Evolutionary conservation across 1,284 basidiomycete species (phyloP).

Genomic region (Cerioporus squamosus): DNA sequence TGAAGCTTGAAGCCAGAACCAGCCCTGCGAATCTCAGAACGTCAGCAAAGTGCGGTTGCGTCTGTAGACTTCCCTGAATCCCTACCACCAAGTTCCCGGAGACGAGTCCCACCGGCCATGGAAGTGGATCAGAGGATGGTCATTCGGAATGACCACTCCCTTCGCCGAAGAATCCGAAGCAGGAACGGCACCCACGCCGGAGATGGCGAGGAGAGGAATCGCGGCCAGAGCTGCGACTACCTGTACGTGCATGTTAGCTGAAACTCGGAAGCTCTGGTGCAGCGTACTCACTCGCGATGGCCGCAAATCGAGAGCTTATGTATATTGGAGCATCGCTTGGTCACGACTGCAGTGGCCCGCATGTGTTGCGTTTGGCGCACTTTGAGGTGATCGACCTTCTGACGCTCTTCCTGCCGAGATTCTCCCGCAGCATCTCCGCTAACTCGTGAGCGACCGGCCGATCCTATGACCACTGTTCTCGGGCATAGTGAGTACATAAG

Average conservation of each 20-base stretch:
- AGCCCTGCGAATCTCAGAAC: slow-evolving; percentile 41
- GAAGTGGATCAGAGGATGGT: slow-evolving; percentile 39
- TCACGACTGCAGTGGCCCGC: neutral
- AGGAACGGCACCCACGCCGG: neutral
- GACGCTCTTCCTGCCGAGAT: neutral
- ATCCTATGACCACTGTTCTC: neutral
- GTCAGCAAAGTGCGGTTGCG: neutral
- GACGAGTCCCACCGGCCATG: slow-evolving; percentile 45
- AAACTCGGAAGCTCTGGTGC: too few relatives aligned
- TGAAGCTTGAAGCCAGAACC: slow-evolving; percentile 60
- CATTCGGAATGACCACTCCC: slow-evolving; percentile 27
- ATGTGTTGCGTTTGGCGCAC: neutral
- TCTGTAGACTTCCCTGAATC: slow-evolving; percentile 15
- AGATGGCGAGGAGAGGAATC: neutral
- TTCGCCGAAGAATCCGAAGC: neutral
- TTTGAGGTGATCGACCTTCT: neutral
- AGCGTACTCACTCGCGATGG: too few relatives aligned
- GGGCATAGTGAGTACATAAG: neutral
- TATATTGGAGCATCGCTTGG: neutral
- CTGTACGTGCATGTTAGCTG: too few relatives aligned
- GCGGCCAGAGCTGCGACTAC: neutral
- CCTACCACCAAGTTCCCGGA: slow-evolving; percentile 46
- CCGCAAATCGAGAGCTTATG: neutral
- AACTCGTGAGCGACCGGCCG: neutral
- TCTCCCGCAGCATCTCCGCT: slow-evolving; percentile 2